Base-by-base conservation (phyloP, 768 basidiomycete species). In the Tylopilus balloui region DNA sequence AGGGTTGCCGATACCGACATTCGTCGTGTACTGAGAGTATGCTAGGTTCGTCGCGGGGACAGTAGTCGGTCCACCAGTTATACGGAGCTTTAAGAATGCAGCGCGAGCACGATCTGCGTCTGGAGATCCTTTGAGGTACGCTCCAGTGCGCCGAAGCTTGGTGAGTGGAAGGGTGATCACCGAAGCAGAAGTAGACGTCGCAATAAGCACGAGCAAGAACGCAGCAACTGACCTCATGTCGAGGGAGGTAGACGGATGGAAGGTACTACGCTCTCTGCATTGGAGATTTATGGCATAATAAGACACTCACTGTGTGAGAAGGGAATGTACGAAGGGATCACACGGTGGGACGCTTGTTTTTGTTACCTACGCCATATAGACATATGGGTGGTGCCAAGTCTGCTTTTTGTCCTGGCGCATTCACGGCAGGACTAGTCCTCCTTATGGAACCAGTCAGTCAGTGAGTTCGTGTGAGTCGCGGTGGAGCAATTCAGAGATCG, bases 1-100 rank as follows among this genome's bases (percentile, higher is more conserved):
- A 17, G 66, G 67, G 23, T 8, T 46, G 17, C 66, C 63, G 6
- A 69, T 58, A 14, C 60, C 64, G 14, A 68, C 57, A 3, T 52
- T 53, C 0, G 56, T 47, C 8, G 55, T 57, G 47, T 64, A 69
- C 40, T 42, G 51, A 8, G 25, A 15, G 9, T 58, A 56, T 20
- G 10, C 51, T 9, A 53, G 13, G 40, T 54, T 59, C 17, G 52
- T 56, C 6, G 48, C 53, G 0, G 54, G 55, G 14, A 60, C 46
- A 5, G 56, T 58, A 25, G n/a, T 45, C n/a, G 52, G 35, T n/a
- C 51, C 56, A 34, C 31, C 10, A 11, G 24, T 6, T 17, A 25
- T n/a, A 25, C 42, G 35, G 15, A 15, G 25, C 48, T 55, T 49
- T 6, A 61, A 28, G 20, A 45, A 29, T 3, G 47, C 45, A 3